A percentile compares a stretch with the other conserved stretches of the same genome.
phyloP scores from a whole-genome alignment of 106 monocot species.

The Platanthera guangdongensis region DNA sequence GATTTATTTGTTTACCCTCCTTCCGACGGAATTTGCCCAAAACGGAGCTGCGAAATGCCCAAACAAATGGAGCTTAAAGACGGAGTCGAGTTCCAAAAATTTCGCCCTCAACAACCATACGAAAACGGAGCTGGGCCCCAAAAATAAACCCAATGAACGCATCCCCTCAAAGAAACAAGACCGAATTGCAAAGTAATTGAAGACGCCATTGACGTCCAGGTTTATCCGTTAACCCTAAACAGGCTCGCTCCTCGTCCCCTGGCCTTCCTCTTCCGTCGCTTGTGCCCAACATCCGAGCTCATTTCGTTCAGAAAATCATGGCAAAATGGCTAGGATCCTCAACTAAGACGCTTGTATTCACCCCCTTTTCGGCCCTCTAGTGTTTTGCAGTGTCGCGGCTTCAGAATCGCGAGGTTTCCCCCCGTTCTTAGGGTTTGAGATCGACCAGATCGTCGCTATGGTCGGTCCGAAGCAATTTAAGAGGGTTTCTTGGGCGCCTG shows the following conservation, averaged over 20 bases:
- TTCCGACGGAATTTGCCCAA: too few species aligned
- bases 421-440: background rate
- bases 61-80: too few species aligned
- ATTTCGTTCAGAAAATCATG: background rate
- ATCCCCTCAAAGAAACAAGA: too few species aligned
- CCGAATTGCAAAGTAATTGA: background rate
- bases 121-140: too few species aligned
- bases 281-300: background rate
- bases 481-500: slow-evolving; percentile 23
- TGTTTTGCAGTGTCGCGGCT: background rate
- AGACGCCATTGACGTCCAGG: background rate
- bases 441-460: slow-evolving; percentile 12
- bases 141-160: too few species aligned
- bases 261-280: background rate
- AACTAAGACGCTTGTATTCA: background rate
- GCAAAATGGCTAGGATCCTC: background rate
- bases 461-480: slow-evolving; percentile 14
- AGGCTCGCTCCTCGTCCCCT: too few species aligned
- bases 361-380: background rate
- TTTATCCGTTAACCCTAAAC: background rate
- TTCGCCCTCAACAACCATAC: too few species aligned
- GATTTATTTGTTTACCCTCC: too few species aligned
- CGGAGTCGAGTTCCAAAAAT: too few species aligned
- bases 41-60: too few species aligned
- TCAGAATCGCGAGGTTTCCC: background rate